These are phyloP conservation scores for Marasmius oreades DNA, from an alignment of 1,284 basidiomycete species.

Conservation along the genomic window DNA sequence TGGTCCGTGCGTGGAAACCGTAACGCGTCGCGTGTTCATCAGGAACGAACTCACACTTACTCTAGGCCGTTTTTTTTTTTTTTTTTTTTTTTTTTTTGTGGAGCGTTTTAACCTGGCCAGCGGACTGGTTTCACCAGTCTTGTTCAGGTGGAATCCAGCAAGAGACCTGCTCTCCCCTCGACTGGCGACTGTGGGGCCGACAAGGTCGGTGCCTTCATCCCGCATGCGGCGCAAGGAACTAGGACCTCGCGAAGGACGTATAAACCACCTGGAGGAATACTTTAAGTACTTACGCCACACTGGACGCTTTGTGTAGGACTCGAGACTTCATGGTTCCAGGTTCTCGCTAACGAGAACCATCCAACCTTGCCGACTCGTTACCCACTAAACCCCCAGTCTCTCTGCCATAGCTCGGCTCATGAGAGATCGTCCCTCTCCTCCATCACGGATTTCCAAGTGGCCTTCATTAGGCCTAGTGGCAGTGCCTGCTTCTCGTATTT, in stretches of 20 bases:
- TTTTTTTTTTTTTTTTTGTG: too few relatives aligned
- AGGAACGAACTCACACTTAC: too few relatives aligned
- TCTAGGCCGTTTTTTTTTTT: too few relatives aligned
- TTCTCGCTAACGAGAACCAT: neutral
- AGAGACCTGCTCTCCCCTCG: neutral
- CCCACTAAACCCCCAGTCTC: slow-evolving; percentile 3
- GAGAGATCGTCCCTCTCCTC: slow-evolving; percentile 1
- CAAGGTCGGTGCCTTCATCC: neutral
- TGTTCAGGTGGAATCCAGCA: neutral
- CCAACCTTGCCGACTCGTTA: neutral
- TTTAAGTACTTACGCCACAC: neutral
- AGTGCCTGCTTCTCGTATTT: slow-evolving; percentile 13
- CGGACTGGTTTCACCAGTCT: too few relatives aligned
- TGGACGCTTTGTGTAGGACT: neutral
- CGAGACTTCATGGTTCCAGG: neutral
- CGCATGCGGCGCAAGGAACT: neutral
- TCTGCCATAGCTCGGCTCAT: neutral
- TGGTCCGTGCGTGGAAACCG: too few relatives aligned
- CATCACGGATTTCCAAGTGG: neutral
- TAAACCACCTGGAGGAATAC: neutral
- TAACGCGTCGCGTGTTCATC: too few relatives aligned
- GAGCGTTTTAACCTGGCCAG: too few relatives aligned
- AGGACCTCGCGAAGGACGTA: neutral
- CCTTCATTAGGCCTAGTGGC: neutral
- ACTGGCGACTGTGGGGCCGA: neutral